Evolutionary conservation across 768 basidiomycete genomes (phyloP).

Genomic region (Boletus edulis): DNA sequence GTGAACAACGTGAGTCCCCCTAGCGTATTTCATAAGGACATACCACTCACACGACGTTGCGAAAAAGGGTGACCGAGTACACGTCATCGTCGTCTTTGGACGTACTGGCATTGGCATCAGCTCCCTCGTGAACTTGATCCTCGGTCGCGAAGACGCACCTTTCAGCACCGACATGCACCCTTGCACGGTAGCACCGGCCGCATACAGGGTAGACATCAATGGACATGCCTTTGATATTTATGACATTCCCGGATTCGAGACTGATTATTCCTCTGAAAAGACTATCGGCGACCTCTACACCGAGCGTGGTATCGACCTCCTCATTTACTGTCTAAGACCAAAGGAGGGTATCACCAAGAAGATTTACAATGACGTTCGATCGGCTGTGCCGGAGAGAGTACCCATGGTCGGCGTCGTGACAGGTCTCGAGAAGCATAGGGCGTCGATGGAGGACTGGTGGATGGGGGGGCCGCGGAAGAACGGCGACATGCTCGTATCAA

Average conservation of each 20-base stretch:
- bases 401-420: slow-evolving; percentile 40
- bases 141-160: slow-evolving; percentile 32
- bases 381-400: slow-evolving; percentile 31
- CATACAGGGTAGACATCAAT: slow-evolving; percentile 30
- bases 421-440: slow-evolving; percentile 34
- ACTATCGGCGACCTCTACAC: slow-evolving; percentile 28
- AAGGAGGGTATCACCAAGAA: slow-evolving; percentile 30
- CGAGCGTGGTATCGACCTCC: slow-evolving; percentile 31
- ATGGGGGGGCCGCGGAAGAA: slow-evolving; percentile 28
- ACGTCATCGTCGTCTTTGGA: slow-evolving; percentile 32
- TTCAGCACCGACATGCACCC: slow-evolving; percentile 33
- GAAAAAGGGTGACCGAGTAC: slow-evolving; percentile 28
- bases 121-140: slow-evolving; percentile 31
- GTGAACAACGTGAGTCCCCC: slow-evolving; percentile 27
- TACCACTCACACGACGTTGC: neutral
- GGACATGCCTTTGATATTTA: slow-evolving; percentile 31
- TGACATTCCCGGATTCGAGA: slow-evolving; percentile 29
- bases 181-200: slow-evolving; percentile 21
- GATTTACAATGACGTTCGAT: slow-evolving; percentile 25
- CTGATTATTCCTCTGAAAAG: slow-evolving; percentile 21
- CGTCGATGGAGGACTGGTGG: slow-evolving; percentile 36
- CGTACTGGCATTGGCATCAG: slow-evolving; percentile 34
- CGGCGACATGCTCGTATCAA: slow-evolving; percentile 29
- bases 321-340: slow-evolving; percentile 29
- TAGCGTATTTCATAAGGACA: neutral